Percentiles rank a stretch among this genome's conserved stretches.
Evolutionary conservation across 768 basidiomycete genomes (phyloP).

Genomic region (Suillus decipiens): DNA sequence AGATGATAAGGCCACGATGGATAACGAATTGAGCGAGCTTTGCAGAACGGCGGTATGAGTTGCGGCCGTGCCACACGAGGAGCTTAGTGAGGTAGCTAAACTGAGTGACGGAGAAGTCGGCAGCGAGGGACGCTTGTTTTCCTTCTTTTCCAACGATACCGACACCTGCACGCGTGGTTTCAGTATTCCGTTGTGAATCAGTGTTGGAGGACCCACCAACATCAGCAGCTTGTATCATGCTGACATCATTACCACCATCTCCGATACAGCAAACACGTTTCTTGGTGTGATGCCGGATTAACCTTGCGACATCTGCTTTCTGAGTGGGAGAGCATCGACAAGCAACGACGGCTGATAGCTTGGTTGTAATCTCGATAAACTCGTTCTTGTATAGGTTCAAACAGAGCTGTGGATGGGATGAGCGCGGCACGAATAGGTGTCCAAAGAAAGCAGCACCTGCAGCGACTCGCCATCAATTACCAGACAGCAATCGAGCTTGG

Average conservation of each 20-base stretch:
- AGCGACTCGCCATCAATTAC: slow-evolving; percentile 98
- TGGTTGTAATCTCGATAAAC: slow-evolving; percentile 95
- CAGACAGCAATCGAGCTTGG: slow-evolving; percentile 94
- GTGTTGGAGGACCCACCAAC: slow-evolving; percentile 69
- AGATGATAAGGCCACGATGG: slow-evolving; percentile 95
- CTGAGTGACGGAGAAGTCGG: slow-evolving; percentile 97
- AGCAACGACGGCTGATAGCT: slow-evolving; percentile 93
- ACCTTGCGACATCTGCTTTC: slow-evolving; percentile 94
- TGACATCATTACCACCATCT: slow-evolving; percentile 98
- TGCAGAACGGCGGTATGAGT: slow-evolving; percentile 96
- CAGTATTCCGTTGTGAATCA: not conserved
- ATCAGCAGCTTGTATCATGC: slow-evolving; percentile 99
- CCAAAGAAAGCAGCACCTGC: slow-evolving; percentile 55
- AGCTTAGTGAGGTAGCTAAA: slow-evolving; percentile 96
- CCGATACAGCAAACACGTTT: slow-evolving; percentile 99
- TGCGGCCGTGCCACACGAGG: slow-evolving; percentile 97
- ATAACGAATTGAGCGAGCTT: slow-evolving; percentile 99
- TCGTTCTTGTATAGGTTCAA: slow-evolving; percentile 88
- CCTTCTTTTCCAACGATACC: slow-evolving; percentile 99
- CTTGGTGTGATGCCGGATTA: slow-evolving; percentile 87
- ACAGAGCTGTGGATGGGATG: slow-evolving; percentile 63
- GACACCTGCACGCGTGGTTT: slow-evolving; percentile 55
- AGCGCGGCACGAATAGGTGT: not conserved
- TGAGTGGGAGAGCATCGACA: slow-evolving; percentile 99
- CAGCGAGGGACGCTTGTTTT: slow-evolving; percentile 97